phyloP scores from a whole-genome alignment of 2,329 filamentous ascomycete genomes.

The Phaeosphaeria sp. region DNA sequence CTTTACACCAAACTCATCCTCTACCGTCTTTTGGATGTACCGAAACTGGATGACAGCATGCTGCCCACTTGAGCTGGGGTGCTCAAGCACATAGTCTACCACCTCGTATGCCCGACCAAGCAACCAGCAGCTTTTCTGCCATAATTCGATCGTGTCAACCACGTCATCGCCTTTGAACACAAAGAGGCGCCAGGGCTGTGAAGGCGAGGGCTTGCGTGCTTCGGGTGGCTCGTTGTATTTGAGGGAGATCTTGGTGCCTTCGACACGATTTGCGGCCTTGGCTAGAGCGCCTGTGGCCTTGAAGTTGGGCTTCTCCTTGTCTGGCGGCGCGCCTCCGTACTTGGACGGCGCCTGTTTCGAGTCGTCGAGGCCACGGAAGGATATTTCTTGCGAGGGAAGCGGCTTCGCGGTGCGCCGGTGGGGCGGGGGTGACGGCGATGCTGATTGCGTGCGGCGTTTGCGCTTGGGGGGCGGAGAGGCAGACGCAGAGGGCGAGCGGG shows the following conservation, averaged over 20 bases:
- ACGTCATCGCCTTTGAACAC: conserved; percentile 86
- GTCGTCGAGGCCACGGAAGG: conserved; percentile 49
- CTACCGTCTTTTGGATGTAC: conserved; percentile 79
- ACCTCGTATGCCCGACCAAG: conserved; percentile 81
- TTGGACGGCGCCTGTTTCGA: conserved; percentile 36
- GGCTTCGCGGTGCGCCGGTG: conserved; percentile 50
- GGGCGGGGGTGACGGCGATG: conserved; percentile 52
- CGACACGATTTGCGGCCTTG: conserved; percentile 84
- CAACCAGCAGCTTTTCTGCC: conserved; percentile 84
- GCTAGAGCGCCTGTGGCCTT: conserved; percentile 80
- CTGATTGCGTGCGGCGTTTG: conserved; percentile 37
- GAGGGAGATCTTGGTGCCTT: conserved; percentile 76
- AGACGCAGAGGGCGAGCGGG: conserved; percentile 34
- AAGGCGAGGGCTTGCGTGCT: conserved; percentile 82
- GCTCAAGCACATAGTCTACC: conserved; percentile 83
- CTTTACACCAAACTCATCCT: conserved; percentile 75
- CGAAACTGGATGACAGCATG: conserved; percentile 96
- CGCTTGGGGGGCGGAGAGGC: conserved; percentile 43
- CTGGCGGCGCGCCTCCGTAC: conserved; percentile 47
- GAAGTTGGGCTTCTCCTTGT: conserved; percentile 90
- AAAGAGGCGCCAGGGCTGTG: conserved; percentile 86
- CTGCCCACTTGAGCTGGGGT: conserved; percentile 93
- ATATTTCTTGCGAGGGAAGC: conserved; percentile 55
- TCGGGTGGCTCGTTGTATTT: conserved; percentile 97
- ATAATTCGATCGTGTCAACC: conserved; percentile 80